phyloP scores from a whole-genome alignment of 345 rosid genomes.

The Salix suchowensis region DNA sequence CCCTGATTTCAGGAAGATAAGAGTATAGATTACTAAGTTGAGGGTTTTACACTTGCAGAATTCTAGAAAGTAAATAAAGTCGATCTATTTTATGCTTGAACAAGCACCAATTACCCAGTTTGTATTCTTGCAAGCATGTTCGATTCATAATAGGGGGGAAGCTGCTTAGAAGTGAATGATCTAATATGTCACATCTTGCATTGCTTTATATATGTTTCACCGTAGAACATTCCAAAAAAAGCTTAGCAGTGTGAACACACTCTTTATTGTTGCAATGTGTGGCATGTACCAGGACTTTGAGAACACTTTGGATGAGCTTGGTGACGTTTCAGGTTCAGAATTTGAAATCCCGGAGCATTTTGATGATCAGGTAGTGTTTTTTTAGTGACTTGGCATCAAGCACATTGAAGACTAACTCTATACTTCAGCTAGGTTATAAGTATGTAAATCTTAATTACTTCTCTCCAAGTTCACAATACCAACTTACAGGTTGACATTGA shows the following conservation, averaged over 20 bases:
- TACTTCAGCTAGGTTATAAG: conserved; percentile 15
- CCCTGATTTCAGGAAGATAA: neutral
- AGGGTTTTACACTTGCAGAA: neutral
- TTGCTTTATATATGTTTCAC: neutral
- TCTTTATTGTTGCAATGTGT: neutral
- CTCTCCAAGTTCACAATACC: conserved; percentile 7
- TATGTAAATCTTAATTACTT: conserved; percentile 9
- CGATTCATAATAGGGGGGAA: neutral
- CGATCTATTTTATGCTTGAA: neutral
- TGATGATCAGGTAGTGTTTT: conserved; percentile 42
- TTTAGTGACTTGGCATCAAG: conserved; percentile 16
- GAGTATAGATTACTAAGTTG: neutral
- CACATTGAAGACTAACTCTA: conserved; percentile 14
- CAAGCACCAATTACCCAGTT: neutral
- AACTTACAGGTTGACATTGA: conserved; percentile 25
- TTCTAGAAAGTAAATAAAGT: neutral
- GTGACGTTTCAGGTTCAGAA: conserved; percentile 41
- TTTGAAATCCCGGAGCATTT: conserved; percentile 46
- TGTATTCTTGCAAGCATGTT: neutral
- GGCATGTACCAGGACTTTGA: conserved; percentile 32
- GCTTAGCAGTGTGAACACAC: neutral
- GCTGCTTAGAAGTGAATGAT: neutral
- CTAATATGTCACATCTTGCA: neutral
- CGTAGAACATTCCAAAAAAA: too few relatives aligned
- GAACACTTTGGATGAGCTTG: conserved; percentile 45